A percentile compares a stretch with the other conserved stretches of the same genome.
phyloP scores from a whole-genome alignment of 768 basidiomycete genomes.

The Tulasnella sp. region DNA sequence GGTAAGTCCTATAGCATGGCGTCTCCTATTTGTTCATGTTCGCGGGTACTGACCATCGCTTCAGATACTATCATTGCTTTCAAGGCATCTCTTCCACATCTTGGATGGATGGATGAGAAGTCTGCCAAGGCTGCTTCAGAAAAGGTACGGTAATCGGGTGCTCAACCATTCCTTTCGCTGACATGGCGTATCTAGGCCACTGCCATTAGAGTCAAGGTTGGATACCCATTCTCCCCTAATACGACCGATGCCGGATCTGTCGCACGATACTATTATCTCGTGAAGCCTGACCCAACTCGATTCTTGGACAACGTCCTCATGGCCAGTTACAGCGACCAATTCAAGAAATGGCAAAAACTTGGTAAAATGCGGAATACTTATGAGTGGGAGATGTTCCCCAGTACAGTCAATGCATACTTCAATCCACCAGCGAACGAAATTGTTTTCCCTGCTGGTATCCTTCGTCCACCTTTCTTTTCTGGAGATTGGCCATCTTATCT shows the following conservation, averaged over 20 bases:
- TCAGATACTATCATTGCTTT: conserved; percentile 72
- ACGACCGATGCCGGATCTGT: conserved; percentile 58
- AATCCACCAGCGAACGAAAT: conserved; percentile 86
- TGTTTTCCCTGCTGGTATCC: conserved; percentile 91
- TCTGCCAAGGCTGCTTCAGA: conserved; percentile 70
- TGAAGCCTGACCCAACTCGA: conserved; percentile 48
- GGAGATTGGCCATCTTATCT: conserved; percentile 79
- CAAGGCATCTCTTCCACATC: conserved; percentile 53
- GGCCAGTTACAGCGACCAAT: conserved; percentile 48
- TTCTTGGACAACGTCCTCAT: conserved; percentile 80
- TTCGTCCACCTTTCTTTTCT: conserved; percentile 85
- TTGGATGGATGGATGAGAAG: conserved; percentile 86
- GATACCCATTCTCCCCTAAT: conserved; percentile 72
- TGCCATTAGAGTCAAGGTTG: conserved; percentile 79
- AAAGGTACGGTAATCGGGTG: conserved; percentile 40
- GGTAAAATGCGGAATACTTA: conserved; percentile 57
- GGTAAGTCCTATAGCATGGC: conserved; percentile 31
- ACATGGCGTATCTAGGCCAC: conserved; percentile 40
- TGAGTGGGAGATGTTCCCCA: conserved; percentile 80
- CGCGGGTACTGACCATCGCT: conserved; percentile 28
- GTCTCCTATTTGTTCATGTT: conserved; percentile 23
- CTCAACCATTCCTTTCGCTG: neutral
- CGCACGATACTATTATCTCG: conserved; percentile 54
- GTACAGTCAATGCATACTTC: conserved; percentile 80
- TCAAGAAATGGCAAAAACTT: conserved; percentile 60